A percentile compares a stretch with the other conserved stretches of the same genome.
phyloP scores from a whole-genome alignment of 257 asterid genomes.

The Solanum corneliomulleri region DNA sequence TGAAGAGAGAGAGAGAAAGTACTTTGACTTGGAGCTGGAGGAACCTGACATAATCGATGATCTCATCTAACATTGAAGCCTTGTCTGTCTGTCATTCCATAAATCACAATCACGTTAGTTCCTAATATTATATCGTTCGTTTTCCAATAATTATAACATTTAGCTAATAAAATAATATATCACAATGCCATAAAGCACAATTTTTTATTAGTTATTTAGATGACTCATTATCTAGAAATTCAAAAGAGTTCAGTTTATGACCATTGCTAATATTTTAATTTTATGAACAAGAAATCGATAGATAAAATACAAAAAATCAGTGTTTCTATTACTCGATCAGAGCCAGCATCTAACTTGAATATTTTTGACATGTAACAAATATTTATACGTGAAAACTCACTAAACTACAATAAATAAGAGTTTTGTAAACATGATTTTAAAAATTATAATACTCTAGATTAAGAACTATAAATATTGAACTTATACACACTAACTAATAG shows the following conservation, averaged over 20 bases:
- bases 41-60: constrained; percentile 92
- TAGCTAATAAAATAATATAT: background rate
- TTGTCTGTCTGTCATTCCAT: constrained; percentile 86
- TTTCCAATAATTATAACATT: background rate
- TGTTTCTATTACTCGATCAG: background rate
- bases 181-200: background rate
- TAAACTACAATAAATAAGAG: background rate
- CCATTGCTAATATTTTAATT: background rate
- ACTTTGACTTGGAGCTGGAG: constrained; percentile 99
- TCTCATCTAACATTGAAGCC: constrained; percentile 96
- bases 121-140: background rate
- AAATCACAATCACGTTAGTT: constrained; percentile 11
- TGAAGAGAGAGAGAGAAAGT: constrained; percentile 1
- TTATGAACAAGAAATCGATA: background rate
- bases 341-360: background rate
- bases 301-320: background rate
- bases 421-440: background rate
- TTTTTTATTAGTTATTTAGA: background rate
- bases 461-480: background rate
- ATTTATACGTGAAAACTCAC: background rate
- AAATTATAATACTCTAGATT: background rate
- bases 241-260: background rate
- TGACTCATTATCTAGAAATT: background rate
- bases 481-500: background rate
- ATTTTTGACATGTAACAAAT: background rate